Evolutionary conservation across 2,329 filamentous ascomycete species (phyloP).

Genomic region (Coniella vitis): DNA sequence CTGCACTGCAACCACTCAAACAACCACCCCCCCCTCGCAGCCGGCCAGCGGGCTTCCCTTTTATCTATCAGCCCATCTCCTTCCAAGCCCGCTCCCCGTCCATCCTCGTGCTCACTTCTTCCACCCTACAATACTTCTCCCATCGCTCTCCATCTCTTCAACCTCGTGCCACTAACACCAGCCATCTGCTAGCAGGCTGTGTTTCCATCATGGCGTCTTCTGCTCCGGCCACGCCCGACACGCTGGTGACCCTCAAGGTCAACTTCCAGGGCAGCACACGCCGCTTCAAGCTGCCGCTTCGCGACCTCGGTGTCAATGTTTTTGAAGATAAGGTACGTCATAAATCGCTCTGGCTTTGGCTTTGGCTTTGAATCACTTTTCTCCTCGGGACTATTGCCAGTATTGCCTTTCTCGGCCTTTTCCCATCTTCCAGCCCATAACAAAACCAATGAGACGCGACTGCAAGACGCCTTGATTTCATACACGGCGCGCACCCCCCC

Average conservation of each 20-base stretch:
- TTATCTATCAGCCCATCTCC: slow-evolving; percentile 1
- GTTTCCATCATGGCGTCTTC: slow-evolving; percentile 30
- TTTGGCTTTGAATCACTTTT: no score
- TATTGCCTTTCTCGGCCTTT: no score
- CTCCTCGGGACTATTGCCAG: no score
- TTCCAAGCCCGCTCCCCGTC: slow-evolving; percentile 5
- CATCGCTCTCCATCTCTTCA: background rate
- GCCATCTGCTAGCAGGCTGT: background rate
- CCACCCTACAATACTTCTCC: background rate
- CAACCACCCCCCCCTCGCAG: no score
- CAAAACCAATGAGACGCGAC: no score
- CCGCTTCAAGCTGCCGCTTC: slow-evolving; percentile 83
- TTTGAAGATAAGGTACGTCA: slow-evolving; percentile 78
- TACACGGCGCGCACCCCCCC: no score
- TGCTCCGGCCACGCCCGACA: slow-evolving; percentile 46
- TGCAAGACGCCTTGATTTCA: no score
- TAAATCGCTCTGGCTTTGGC: slow-evolving; percentile 3
- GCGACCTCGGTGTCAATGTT: slow-evolving; percentile 67
- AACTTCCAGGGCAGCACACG: slow-evolving; percentile 67
- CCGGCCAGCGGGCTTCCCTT: background rate
- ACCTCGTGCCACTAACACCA: background rate
- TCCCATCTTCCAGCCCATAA: background rate
- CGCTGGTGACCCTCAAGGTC: slow-evolving; percentile 79
- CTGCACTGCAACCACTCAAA: no score
- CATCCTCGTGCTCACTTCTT: slow-evolving; percentile 5